Base-by-base conservation (phyloP, 2,329 filamentous ascomycete species). In the Verticillium klebahnii region DNA sequence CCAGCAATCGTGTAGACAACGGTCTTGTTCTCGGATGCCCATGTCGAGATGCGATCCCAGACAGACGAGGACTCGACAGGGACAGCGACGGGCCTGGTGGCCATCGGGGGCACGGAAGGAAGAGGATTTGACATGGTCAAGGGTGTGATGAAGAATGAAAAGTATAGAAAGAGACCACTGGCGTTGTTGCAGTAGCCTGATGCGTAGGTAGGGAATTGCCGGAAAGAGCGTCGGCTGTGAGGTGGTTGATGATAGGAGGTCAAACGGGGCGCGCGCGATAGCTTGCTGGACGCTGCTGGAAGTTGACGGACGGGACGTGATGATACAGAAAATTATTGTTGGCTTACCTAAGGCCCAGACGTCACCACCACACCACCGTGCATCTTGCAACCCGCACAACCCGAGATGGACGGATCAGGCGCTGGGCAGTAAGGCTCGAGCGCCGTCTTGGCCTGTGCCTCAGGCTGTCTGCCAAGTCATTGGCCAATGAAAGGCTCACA, bases 1-100 rank as follows among this genome's bases (percentile, higher is more conserved):
- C 95, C 95, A 61, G 94, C 95, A 78, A 98, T 92, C 68, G 95
- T 97, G 78, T 97, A 99, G 66, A 96, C 93, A 60, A 94, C 85
- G 57, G 92, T 90, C 82, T 97, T 98, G 80, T 99, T 93, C 75
- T 98, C 94, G 2, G 93, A 91, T 15, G 91, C 93, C 94, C 95
- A 99, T 72, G 82, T 89, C 67, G 93, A 90, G 78, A 97, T 82
- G 71, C 93, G 89, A 76, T 97, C 92, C 93, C 93, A 97, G 56
- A 91, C 89, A 63, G 89, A 85, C 64, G 89, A 84, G 67, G 80
- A 75, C 62, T 84, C 78, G 68, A 86, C 75, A 52, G 80, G 78
- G 60, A 86, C 72, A 62, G 78, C 75, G 64, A 77, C 68, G 39
- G 73, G 74, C 63, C 77, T 75, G 63, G 73, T 75, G 65, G 75